Evolutionary conservation across 768 basidiomycete species (phyloP).

Genomic region (Kwoniella newhampshirensis): DNA sequence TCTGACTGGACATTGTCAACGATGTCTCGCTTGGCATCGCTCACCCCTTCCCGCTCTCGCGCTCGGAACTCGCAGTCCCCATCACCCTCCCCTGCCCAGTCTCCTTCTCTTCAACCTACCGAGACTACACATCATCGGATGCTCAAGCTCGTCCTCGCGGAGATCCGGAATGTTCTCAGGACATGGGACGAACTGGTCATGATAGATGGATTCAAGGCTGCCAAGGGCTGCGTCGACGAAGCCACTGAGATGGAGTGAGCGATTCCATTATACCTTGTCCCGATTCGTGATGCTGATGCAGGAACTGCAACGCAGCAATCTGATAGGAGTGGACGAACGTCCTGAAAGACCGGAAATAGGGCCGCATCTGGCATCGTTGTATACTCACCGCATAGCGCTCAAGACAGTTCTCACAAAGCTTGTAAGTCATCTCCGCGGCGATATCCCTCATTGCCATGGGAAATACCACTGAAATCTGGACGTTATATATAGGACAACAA

Average conservation of each 20-base stretch:
- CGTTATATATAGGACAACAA: constrained; percentile 33
- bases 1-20: too few species aligned
- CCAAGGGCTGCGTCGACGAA: constrained; percentile 68
- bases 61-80: constrained; percentile 10
- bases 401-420: constrained; percentile 36
- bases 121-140: constrained; percentile 83
- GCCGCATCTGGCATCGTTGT: constrained; percentile 19
- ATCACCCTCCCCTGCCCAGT: constrained; percentile 27
- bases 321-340: constrained; percentile 18
- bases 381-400: constrained; percentile 17
- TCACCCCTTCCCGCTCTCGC: constrained; percentile 26
- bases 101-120: constrained; percentile 9
- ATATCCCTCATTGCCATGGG: background rate
- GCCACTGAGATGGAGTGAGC: constrained; percentile 81
- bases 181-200: constrained; percentile 84
- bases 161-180: constrained; percentile 63
- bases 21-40: constrained; percentile 45
- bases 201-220: constrained; percentile 75
- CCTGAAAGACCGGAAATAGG: constrained; percentile 33
- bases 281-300: background rate
- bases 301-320: constrained; percentile 24
- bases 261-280: background rate
- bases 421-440: constrained; percentile 19
- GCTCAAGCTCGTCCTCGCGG: constrained; percentile 66
- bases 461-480: too few species aligned